phyloP scores from a whole-genome alignment of 306 rosid species.

The Sphenostylis stenocarpa region DNA sequence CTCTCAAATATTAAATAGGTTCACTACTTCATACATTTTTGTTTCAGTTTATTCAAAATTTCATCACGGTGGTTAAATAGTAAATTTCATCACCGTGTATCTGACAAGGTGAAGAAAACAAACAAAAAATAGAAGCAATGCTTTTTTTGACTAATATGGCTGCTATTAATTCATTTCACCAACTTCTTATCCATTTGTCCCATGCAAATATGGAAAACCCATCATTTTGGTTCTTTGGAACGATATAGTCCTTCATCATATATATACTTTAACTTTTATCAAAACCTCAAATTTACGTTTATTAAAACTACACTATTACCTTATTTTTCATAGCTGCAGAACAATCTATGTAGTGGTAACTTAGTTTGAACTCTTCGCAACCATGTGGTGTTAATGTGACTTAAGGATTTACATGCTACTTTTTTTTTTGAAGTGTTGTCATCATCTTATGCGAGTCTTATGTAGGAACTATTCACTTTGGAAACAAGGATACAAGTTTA shows the following conservation, averaged over 20 bases:
- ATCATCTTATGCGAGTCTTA: background rate
- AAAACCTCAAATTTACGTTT: background rate
- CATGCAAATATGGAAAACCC: slow-evolving; percentile 20
- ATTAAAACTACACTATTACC: background rate
- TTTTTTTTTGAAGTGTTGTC: too few relatives aligned
- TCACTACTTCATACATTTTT: too few relatives aligned
- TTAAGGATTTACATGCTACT: too few relatives aligned
- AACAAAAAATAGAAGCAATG: background rate
- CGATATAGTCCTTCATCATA: background rate
- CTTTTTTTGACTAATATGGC: slow-evolving; percentile 23
- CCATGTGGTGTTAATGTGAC: too few relatives aligned
- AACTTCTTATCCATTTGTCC: slow-evolving; percentile 11
- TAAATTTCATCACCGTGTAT: background rate
- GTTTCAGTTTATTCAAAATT: too few relatives aligned
- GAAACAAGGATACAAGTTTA: background rate
- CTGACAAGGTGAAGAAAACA: background rate
- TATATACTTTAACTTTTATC: background rate
- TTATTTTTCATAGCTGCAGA: background rate
- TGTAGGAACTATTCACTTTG: background rate
- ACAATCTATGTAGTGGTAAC: background rate
- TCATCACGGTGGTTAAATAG: background rate
- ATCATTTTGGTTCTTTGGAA: slow-evolving; percentile 19
- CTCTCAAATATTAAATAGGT: background rate
- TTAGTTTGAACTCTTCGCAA: background rate
- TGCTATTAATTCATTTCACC: slow-evolving; percentile 10